Evolutionary conservation across 306 rosid species (phyloP), one percentile per base, ranked within the genome.

Genomic region (Fragaria ananassa): DNA sequence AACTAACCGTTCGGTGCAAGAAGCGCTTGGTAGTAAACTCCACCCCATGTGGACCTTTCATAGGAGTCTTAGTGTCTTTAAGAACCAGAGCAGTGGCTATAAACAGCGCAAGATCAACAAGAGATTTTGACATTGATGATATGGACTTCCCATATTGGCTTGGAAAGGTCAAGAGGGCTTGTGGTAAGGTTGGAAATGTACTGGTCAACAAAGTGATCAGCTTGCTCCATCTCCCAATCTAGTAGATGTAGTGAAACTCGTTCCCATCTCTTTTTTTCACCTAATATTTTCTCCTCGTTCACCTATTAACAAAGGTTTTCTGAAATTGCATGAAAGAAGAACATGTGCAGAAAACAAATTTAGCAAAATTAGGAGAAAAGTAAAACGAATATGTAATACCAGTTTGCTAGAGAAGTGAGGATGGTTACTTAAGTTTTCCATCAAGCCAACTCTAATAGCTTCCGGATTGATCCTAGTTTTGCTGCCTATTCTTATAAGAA

Each of bases 101-200:
- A 69, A 88, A 87, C 31, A 86, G 6, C 31, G 73, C 1, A 34
- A 88, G 1, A 46, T 88, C 93, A 44, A 86, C 79, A 10, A 85
- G 0, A 72, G 29, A 86, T 86, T 81, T 72, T 89, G 41, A 87
- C 58, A 85, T 91, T 88, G 49, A 89, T 89, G 21, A 89, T 69
- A 50, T 91, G 95, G 0, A 89, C 63, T 71, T 91, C 95, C 97
- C 97, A 89, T 3, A 86, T 51, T 29, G 97, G 97, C 68, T 78
- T 89, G n/a, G 91, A 85, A 0, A 74, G 15, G 82, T 86, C 90
- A 4, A 89, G 39, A 2, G 93, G 92, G 8, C 71, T 79, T 79
- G 82, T 83, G 3, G 92, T 91, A 3, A 87, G 17, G 35, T 89
- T 67, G 5, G 92, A 91, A 45, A 86, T 47, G 75, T 91, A 91